phyloP scores from a whole-genome alignment of 257 asterid species.

The Nicotiana tabacum region DNA sequence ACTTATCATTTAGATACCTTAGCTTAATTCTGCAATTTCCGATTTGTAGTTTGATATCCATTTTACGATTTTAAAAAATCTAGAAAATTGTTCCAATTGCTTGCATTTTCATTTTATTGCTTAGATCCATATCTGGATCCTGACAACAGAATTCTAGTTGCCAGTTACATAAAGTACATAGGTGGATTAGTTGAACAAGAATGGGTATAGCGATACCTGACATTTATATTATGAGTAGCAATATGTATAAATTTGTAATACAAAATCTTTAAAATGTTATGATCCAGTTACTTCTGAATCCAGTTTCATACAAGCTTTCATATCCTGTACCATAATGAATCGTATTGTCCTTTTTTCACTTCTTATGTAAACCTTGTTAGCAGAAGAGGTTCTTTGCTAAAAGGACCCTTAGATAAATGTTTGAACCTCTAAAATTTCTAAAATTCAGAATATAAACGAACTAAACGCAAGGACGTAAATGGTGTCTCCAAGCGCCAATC shows the following conservation, averaged over 20 bases:
- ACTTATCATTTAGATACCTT: too few species aligned
- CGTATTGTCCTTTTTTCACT: background rate
- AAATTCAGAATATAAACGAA: constrained; percentile 56
- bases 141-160: too few species aligned
- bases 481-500: constrained; percentile 77
- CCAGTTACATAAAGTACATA: background rate
- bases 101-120: too few species aligned
- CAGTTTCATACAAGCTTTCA: background rate
- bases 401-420: background rate
- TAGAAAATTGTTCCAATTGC: too few species aligned
- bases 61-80: too few species aligned
- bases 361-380: background rate
- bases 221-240: background rate
- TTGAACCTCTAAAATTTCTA: constrained; percentile 18
- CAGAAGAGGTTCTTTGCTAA: background rate
- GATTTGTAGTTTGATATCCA: too few species aligned
- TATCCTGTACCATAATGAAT: background rate
- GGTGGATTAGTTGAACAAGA: background rate
- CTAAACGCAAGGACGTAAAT: constrained; percentile 48
- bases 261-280: background rate
- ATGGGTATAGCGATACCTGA: too few species aligned
- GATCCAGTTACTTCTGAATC: background rate
- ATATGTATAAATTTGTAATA: background rate
- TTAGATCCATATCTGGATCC: too few species aligned
- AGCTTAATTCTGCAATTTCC: too few species aligned